A percentile compares a stretch with the other conserved stretches of the same genome.
Conservation (phyloP, 2,329 filamentous ascomycete species). For the Colletotrichum navitas region DNA sequence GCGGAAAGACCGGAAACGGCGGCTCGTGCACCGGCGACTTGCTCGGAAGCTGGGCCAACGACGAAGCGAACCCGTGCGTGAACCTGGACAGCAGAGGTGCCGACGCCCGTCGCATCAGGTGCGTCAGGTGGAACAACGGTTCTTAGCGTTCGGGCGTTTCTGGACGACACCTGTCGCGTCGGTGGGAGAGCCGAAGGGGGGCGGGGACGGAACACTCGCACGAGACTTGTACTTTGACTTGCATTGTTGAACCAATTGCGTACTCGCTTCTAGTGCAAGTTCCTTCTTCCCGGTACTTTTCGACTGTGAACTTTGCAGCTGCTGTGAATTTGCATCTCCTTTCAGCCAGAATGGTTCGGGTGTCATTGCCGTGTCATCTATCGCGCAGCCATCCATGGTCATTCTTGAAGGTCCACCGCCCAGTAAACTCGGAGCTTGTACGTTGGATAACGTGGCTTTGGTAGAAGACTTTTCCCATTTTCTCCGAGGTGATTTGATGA, state of each 20-base stretch:
- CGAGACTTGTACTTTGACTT: background rate
- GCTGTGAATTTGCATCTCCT: background rate
- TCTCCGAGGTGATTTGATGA: too few species aligned
- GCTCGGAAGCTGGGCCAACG: slow-evolving; percentile 21
- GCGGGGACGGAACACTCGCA: background rate
- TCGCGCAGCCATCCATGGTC: background rate
- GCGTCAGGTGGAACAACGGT: slow-evolving; percentile 20
- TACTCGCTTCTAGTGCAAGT: background rate
- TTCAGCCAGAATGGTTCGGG: too few species aligned
- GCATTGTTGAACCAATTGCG: too few species aligned
- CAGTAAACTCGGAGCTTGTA: too few species aligned
- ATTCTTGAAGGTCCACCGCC: background rate
- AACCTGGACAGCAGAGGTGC: slow-evolving; percentile 19
- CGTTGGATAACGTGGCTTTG: too few species aligned
- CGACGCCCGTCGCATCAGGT: slow-evolving; percentile 18
- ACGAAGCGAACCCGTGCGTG: slow-evolving; percentile 10
- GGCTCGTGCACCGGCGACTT: slow-evolving; percentile 21
- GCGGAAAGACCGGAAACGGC: slow-evolving; percentile 19
- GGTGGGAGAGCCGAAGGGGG: background rate
- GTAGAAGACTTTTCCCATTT: too few species aligned
- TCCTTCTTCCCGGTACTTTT: background rate
- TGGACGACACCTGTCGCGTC: background rate
- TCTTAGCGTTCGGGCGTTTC: background rate
- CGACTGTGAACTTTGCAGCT: too few species aligned
- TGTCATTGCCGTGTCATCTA: background rate